Conservation (phyloP, 331 rosid genomes). For the Arachis monticola region DNA sequence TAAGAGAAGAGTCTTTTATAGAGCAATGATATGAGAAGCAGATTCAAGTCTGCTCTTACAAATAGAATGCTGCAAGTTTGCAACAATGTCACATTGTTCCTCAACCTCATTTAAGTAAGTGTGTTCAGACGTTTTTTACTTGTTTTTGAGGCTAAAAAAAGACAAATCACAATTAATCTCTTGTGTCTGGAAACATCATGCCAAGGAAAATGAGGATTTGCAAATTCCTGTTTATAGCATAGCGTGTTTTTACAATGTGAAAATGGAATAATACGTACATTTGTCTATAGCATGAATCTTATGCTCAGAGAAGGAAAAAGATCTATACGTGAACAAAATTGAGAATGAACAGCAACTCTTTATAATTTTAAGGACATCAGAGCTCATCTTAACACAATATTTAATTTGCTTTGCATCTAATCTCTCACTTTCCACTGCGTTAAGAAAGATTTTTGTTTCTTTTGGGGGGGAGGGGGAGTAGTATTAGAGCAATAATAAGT, state of each 20-base stretch:
- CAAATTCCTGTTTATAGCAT: constrained; percentile 5
- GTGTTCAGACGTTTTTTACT: too few species aligned
- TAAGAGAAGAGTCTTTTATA: background rate
- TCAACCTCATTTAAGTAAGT: too few species aligned
- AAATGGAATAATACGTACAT: constrained; percentile 36
- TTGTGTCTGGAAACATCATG: background rate
- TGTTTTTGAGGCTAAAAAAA: too few species aligned
- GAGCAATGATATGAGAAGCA: too few species aligned
- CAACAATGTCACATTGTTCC: too few species aligned
- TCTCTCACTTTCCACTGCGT: constrained; percentile 87
- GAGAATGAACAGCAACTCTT: constrained; percentile 30
- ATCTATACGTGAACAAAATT: constrained; percentile 39
- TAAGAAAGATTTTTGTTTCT: background rate
- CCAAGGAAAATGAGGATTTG: constrained; percentile 4
- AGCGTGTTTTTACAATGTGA: background rate
- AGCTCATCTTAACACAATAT: constrained; percentile 76
- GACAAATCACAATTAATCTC: too few species aligned
- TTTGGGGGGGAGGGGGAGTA: background rate
- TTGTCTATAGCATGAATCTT: constrained; percentile 8
- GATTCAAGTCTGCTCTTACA: too few species aligned
- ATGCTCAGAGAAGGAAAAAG: constrained; percentile 12
- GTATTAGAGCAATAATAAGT: background rate
- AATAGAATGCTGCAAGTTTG: too few species aligned
- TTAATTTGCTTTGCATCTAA: constrained; percentile 33
- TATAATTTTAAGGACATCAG: background rate